Evolutionary conservation across 2,329 filamentous ascomycete genomes (phyloP).

Genomic region (Chaetomiaceae sp.): DNA sequence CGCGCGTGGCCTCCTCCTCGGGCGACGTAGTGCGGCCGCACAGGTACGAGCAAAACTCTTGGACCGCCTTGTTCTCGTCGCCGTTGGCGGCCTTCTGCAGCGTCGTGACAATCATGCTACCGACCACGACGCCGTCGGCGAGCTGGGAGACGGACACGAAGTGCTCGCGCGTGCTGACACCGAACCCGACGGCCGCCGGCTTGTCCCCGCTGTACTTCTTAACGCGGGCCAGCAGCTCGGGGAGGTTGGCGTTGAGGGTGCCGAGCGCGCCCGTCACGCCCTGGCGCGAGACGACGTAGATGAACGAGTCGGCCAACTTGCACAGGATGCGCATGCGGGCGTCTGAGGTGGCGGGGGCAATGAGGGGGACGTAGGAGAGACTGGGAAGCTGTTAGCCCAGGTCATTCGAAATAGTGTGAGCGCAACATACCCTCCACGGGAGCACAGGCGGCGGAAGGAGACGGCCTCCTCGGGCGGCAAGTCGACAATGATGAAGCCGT

Average conservation of each 20-base stretch:
- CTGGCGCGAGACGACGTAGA: conserved; percentile 97
- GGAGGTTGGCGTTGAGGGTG: conserved; percentile 72
- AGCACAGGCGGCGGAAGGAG: conserved; percentile 81
- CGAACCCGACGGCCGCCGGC: conserved; percentile 89
- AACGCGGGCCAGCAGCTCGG: conserved; percentile 74
- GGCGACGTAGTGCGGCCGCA: conserved; percentile 39
- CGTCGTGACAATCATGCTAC: conserved; percentile 86
- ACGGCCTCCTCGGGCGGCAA: conserved; percentile 93
- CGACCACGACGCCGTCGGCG: conserved; percentile 92
- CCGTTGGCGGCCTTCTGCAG: conserved; percentile 63
- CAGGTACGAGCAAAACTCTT: conserved; percentile 76
- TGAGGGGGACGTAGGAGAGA: conserved; percentile 93
- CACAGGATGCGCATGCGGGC: conserved; percentile 92
- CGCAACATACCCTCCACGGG: conserved; percentile 58
- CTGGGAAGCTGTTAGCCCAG: conserved; percentile 33
- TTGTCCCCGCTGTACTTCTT: conserved; percentile 89
- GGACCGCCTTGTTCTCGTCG: conserved; percentile 63
- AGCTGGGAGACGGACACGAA: conserved; percentile 78
- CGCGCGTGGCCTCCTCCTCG: conserved; percentile 44
- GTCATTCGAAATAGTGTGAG: not conserved
- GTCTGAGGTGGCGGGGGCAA: conserved; percentile 89
- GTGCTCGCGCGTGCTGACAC: conserved; percentile 91
- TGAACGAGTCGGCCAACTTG: conserved; percentile 95
- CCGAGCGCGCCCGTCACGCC: conserved; percentile 86
- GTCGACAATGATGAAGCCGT: conserved; percentile 96